These are phyloP conservation scores for Berberis thunbergii DNA, from an alignment of 164 flowering plant genomes.

Conservation along the genomic window DNA sequence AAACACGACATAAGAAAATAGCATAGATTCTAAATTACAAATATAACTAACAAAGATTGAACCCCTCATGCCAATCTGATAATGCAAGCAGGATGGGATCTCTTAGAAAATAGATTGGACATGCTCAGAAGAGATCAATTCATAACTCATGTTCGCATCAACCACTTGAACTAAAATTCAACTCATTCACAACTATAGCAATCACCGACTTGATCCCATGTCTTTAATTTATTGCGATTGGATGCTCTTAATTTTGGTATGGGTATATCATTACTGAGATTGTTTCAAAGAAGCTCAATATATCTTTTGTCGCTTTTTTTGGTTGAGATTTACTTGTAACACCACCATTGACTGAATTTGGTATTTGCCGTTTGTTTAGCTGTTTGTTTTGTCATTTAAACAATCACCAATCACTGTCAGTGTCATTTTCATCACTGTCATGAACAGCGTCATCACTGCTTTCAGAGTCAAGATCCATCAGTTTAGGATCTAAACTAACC, in stretches of 20 bases:
- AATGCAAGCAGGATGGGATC: no score
- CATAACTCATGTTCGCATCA: no score
- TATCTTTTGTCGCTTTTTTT: slow-evolving; percentile 39
- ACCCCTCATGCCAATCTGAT: no score
- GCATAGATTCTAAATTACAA: no score
- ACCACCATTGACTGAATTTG: slow-evolving; percentile 11
- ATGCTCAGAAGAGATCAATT: no score
- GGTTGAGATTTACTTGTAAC: slow-evolving; percentile 8
- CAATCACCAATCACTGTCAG: slow-evolving; percentile 7
- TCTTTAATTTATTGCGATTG: background rate
- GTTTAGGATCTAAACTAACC: slow-evolving; percentile 17
- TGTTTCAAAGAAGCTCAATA: slow-evolving; percentile 26
- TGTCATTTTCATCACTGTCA: slow-evolving; percentile 12
- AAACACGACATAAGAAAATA: no score
- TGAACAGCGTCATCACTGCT: slow-evolving; percentile 15
- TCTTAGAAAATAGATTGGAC: no score
- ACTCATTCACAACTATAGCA: no score
- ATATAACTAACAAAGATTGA: no score
- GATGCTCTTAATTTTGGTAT: background rate
- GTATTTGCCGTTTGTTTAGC: slow-evolving; percentile 5
- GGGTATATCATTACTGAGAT: background rate
- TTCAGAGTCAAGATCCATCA: slow-evolving; percentile 32
- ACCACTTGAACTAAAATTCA: no score
- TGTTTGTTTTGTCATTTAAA: slow-evolving; percentile 1
- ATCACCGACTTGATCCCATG: no score